phyloP scores from a whole-genome alignment of 768 basidiomycete genomes.

The Boletales sp. region DNA sequence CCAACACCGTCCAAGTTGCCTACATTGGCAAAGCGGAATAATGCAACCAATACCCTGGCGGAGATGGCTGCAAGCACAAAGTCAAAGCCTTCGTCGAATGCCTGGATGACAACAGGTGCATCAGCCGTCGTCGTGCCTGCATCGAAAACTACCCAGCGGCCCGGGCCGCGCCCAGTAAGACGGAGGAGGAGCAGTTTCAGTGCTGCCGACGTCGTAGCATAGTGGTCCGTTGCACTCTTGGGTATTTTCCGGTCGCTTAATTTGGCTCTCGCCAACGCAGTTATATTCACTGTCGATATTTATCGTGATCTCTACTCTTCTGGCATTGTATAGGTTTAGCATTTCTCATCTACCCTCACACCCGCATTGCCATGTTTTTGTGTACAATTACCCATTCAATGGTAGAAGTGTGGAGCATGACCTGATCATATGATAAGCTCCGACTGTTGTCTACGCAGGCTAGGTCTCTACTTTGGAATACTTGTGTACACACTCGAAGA shows the following conservation, averaged over 20 bases:
- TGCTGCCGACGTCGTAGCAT: conserved; percentile 80
- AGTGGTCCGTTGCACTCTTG: conserved; percentile 16
- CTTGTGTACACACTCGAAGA: conserved; percentile 86
- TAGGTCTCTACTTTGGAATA: conserved; percentile 46
- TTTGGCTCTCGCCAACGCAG: conserved; percentile 1
- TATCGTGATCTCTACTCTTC: conserved; percentile 21
- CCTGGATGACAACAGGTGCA: conserved; percentile 78
- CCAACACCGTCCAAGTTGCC: conserved; percentile 77
- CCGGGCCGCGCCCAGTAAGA: conserved; percentile 68
- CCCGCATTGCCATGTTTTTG: conserved; percentile 12
- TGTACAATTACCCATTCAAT: conserved; percentile 17
- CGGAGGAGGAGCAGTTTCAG: conserved; percentile 86
- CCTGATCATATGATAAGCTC: neutral
- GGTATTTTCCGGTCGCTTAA: conserved; percentile 1
- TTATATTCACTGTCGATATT: conserved; percentile 22
- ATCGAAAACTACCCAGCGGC: conserved; percentile 64
- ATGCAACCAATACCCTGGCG: conserved; percentile 41
- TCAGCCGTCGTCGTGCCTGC: conserved; percentile 65
- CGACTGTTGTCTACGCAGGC: neutral
- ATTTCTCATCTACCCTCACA: conserved; percentile 14
- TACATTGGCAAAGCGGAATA: conserved; percentile 61
- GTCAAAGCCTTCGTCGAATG: conserved; percentile 41
- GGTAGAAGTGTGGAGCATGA: conserved; percentile 9
- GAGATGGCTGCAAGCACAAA: conserved; percentile 45
- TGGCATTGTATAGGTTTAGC: conserved; percentile 30